Conservation (phyloP, 257 asterid species). For the Hygrophila difformis region DNA sequence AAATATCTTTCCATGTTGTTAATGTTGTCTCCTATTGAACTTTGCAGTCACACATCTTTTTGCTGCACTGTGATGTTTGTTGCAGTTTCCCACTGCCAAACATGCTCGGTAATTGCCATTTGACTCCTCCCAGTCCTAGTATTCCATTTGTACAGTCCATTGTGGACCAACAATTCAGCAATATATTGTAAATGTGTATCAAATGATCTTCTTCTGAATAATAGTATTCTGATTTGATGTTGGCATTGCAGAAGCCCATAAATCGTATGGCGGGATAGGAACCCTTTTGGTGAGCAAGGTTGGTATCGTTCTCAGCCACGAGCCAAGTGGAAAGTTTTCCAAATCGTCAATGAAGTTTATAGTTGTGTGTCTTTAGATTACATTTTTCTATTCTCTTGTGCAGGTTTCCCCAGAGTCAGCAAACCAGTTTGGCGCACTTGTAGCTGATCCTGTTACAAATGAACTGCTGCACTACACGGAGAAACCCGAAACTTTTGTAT, state of each 20-base stretch:
- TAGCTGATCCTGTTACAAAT: conserved; percentile 1
- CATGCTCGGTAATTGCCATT: conserved; percentile 43
- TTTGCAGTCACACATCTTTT: conserved; percentile 48
- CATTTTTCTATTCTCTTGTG: not conserved
- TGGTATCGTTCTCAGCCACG: conserved; percentile 1
- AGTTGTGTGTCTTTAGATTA: not conserved
- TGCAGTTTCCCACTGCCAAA: conserved; percentile 53
- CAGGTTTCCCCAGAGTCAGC: conserved; percentile 9
- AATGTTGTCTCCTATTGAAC: conserved; percentile 7
- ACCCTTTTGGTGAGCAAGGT: conserved; percentile 10
- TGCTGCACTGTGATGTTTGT: conserved; percentile 62
- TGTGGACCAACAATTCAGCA: not conserved
- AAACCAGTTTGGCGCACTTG: conserved; percentile 1
- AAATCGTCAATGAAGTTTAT: not conserved
- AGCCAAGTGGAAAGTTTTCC: not conserved
- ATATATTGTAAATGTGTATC: not conserved
- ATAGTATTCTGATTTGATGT: conserved; percentile 12
- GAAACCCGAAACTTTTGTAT: conserved; percentile 43
- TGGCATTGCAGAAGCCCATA: conserved; percentile 14
- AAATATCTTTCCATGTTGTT: conserved; percentile 5
- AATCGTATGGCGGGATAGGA: conserved; percentile 9
- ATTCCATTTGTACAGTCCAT: not conserved
- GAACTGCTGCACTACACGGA: conserved; percentile 4
- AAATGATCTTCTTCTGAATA: not conserved
- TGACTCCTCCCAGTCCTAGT: not conserved